Evolutionary conservation across 257 asterid genomes (phyloP).

Genomic region (Solanum stenotomum): DNA sequence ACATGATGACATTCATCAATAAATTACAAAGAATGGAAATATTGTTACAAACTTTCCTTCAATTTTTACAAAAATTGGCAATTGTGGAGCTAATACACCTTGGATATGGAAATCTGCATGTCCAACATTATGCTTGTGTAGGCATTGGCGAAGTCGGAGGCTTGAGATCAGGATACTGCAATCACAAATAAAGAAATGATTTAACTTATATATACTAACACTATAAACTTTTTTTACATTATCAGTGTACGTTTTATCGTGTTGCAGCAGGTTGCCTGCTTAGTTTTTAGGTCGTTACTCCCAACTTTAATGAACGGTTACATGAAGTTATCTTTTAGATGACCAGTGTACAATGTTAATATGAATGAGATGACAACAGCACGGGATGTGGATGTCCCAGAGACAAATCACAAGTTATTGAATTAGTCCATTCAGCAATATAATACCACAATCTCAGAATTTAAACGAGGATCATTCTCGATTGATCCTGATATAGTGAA

Average conservation of each 20-base stretch:
- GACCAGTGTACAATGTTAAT: not conserved
- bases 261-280: not conserved
- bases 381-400: not conserved
- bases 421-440: not conserved
- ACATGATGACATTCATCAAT: not conserved
- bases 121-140: constrained; percentile 45
- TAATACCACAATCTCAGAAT: not conserved
- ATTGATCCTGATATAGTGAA: not conserved
- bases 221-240: not conserved
- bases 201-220: not conserved
- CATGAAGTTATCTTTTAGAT: not conserved
- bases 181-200: not conserved
- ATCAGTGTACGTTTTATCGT: not conserved
- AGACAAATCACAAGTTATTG: not conserved
- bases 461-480: not conserved
- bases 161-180: constrained; percentile 90
- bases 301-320: not conserved
- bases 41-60: not conserved
- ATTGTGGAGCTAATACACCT: not conserved
- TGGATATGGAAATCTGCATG: not conserved
- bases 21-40: not conserved
- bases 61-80: not conserved
- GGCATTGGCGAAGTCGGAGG: constrained; percentile 96
- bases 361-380: not conserved
- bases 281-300: not conserved